phyloP scores from a whole-genome alignment of 2,329 filamentous ascomycete genomes.

The Fusarium abutilonis region DNA sequence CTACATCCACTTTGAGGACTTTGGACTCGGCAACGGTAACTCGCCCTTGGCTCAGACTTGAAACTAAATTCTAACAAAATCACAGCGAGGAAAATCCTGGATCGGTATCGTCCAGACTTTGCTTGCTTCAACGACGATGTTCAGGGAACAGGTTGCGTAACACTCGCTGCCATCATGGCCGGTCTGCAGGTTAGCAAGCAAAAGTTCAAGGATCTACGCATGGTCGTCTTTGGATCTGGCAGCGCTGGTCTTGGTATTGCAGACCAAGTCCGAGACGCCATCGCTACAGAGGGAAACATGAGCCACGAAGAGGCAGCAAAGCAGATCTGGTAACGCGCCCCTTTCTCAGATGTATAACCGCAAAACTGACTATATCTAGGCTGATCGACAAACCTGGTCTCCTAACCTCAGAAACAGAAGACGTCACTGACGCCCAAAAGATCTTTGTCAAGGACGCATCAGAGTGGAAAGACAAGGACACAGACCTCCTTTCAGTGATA shows the following conservation, averaged over 20 bases:
- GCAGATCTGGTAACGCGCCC: constrained; percentile 74
- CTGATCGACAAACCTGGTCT: constrained; percentile 85
- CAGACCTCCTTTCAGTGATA: constrained; percentile 72
- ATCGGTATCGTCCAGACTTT: constrained; percentile 76
- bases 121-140: constrained; percentile 93
- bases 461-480: constrained; percentile 69
- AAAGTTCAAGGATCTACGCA: constrained; percentile 72
- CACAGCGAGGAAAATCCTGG: constrained; percentile 75
- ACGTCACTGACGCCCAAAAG: constrained; percentile 72
- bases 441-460: constrained; percentile 71
- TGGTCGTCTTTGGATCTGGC: constrained; percentile 83
- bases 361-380: constrained; percentile 55
- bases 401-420: constrained; percentile 69
- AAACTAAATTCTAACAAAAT: neutral
- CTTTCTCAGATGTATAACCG: neutral
- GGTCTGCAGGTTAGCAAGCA: constrained; percentile 75
- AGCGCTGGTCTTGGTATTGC: constrained; percentile 87
- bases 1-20: constrained; percentile 91
- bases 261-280: constrained; percentile 83
- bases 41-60: neutral
- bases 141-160: constrained; percentile 88
- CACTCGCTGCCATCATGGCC: constrained; percentile 82
- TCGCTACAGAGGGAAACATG: constrained; percentile 72
- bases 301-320: constrained; percentile 77
- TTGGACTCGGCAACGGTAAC: constrained; percentile 76